Percentiles rank a stretch among this genome's conserved stretches.
phyloP scores from a whole-genome alignment of 352 stramenopile species.

The Halophytophthora batemanensis region DNA sequence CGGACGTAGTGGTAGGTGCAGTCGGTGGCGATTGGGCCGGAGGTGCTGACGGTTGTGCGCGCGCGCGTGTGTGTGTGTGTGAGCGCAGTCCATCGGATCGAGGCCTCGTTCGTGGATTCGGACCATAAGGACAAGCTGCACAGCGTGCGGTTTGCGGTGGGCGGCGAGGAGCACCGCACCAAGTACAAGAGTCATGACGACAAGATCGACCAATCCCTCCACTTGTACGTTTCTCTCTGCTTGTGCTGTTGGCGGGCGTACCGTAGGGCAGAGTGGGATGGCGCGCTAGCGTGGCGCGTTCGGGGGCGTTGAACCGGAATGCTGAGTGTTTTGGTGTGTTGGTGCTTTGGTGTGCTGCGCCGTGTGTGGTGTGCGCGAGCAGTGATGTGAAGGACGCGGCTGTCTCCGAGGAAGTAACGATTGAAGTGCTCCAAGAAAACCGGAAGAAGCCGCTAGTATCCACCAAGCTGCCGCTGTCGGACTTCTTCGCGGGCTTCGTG shows the following conservation, averaged over 20 bases:
- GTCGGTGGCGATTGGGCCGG: too few species aligned
- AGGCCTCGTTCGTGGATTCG: slow-evolving; percentile 14
- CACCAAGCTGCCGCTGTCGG: slow-evolving; percentile 28
- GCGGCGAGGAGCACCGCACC: slow-evolving; percentile 21
- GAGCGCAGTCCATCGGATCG: slow-evolving; percentile 30
- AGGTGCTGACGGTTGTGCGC: slow-evolving; percentile 1
- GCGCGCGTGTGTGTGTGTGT: background rate
- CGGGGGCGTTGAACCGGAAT: slow-evolving; percentile 15
- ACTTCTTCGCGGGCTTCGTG: slow-evolving; percentile 23
- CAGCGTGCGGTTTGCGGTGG: slow-evolving; percentile 22
- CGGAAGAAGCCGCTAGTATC: slow-evolving; percentile 40
- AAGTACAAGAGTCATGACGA: slow-evolving; percentile 14
- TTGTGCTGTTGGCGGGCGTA: slow-evolving; percentile 4
- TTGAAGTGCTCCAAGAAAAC: slow-evolving; percentile 43
- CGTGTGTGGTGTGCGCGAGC: too few species aligned
- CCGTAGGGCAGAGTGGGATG: background rate
- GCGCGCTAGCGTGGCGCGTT: slow-evolving; percentile 9
- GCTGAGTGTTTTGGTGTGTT: too few species aligned
- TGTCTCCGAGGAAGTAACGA: slow-evolving; percentile 25
- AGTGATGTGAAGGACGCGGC: slow-evolving; percentile 36
- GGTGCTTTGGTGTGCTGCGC: too few species aligned
- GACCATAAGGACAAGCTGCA: slow-evolving; percentile 1
- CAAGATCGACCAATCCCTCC: slow-evolving; percentile 35
- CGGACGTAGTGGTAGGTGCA: too few species aligned
- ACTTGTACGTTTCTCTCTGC: slow-evolving; percentile 32